phyloP scores from a whole-genome alignment of 352 stramenopile genomes.

The Globisporangium emineosum region DNA sequence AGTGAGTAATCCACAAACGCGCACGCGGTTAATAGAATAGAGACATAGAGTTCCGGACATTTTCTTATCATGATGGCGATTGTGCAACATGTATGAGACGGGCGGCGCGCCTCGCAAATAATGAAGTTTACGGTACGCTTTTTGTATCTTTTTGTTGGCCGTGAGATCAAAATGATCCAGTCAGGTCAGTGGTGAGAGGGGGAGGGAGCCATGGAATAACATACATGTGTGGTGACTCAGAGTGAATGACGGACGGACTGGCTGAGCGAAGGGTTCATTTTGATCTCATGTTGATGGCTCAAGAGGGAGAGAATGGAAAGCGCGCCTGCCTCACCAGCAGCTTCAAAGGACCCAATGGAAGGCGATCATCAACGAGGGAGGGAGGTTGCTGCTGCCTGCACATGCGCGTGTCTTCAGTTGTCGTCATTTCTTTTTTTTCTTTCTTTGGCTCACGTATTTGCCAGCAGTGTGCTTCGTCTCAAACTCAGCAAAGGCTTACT shows the following conservation, averaged over 20 bases:
- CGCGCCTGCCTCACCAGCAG: slow-evolving; percentile 4
- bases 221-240: neutral
- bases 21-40: slow-evolving; percentile 7
- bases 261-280: slow-evolving; percentile 3
- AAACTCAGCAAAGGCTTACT: neutral
- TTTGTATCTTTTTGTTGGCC: neutral
- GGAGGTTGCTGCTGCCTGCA: neutral
- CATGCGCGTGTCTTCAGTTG: neutral
- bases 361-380: neutral
- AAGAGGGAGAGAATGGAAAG: neutral
- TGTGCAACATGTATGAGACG: neutral
- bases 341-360: neutral
- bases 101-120: neutral
- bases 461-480: slow-evolving; percentile 5
- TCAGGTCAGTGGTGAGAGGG: too few species aligned
- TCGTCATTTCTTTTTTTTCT: neutral
- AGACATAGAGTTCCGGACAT: neutral
- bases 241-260: too few species aligned
- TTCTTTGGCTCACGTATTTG: too few species aligned
- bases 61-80: neutral
- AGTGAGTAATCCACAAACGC: neutral
- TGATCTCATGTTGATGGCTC: slow-evolving; percentile 1
- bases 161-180: slow-evolving; percentile 3
- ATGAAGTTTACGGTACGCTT: neutral
- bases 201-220: neutral